phyloP scores from a whole-genome alignment of 768 basidiomycete species.

The Suillus paluster region DNA sequence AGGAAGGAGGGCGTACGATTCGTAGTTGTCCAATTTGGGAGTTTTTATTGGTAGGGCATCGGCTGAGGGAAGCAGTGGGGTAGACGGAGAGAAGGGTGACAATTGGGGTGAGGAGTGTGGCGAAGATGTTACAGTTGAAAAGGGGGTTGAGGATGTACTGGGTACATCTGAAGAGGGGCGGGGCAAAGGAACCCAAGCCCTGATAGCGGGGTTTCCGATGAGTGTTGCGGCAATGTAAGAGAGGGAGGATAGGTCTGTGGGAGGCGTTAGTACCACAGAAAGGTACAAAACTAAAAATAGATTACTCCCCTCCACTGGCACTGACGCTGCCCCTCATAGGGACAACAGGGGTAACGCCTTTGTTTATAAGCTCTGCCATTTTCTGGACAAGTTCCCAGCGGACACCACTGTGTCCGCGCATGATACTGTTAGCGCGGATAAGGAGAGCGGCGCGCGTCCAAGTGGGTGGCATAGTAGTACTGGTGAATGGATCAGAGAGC shows the following conservation, averaged over 20 bases:
- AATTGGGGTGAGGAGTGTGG: constrained; percentile 8
- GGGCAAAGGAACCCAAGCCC: constrained; percentile 58
- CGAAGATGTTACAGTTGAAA: constrained; percentile 2
- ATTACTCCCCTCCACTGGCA: constrained; percentile 70
- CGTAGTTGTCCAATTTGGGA: neutral
- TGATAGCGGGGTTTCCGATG: constrained; percentile 79
- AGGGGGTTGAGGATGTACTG: constrained; percentile 2
- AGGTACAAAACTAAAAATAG: neutral
- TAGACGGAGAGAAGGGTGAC: constrained; percentile 29
- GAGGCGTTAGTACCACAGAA: constrained; percentile 16
- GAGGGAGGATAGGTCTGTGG: constrained; percentile 72
- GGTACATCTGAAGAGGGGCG: constrained; percentile 9
- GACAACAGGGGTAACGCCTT: constrained; percentile 78
- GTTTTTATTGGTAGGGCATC: constrained; percentile 22
- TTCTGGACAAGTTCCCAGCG: constrained; percentile 80
- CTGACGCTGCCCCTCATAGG: constrained; percentile 86
- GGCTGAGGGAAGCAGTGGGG: constrained; percentile 48
- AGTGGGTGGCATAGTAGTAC: constrained; percentile 79
- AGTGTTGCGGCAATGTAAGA: constrained; percentile 84
- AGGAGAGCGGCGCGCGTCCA: constrained; percentile 91
- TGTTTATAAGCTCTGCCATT: constrained; percentile 72
- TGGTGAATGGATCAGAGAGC: constrained; percentile 68
- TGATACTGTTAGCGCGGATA: constrained; percentile 86
- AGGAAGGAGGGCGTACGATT: constrained; percentile 8
- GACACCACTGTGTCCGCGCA: constrained; percentile 87